phyloP scores from a whole-genome alignment of 768 basidiomycete genomes.

The Lepiota venenata region DNA sequence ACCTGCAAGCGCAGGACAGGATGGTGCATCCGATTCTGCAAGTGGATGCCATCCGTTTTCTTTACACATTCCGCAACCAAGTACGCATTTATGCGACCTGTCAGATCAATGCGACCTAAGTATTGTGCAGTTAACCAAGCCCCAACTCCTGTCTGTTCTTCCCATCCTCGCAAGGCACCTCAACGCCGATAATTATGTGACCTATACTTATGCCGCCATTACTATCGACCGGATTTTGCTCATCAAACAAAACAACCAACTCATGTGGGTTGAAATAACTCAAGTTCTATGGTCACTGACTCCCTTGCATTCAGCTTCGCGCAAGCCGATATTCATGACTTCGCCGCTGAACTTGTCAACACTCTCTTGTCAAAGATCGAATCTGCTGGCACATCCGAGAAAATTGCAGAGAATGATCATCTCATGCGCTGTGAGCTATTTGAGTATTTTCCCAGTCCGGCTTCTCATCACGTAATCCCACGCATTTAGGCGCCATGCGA shows the following conservation, averaged over 20 bases:
- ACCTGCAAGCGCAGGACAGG: constrained; percentile 68
- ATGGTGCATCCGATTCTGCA: constrained; percentile 86
- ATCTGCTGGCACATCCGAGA: constrained; percentile 75
- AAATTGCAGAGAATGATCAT: constrained; percentile 96
- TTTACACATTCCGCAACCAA: constrained; percentile 95
- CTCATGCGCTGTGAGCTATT: constrained; percentile 88
- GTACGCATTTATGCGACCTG: constrained; percentile 33
- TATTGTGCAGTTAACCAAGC: constrained; percentile 73
- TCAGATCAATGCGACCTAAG: constrained; percentile 1
- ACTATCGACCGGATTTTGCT: constrained; percentile 95
- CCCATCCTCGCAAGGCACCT: constrained; percentile 85
- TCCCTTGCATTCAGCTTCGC: constrained; percentile 57
- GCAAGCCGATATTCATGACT: constrained; percentile 81
- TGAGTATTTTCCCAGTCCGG: background rate
- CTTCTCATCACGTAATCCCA: background rate
- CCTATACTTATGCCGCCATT: constrained; percentile 95
- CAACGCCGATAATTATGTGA: constrained; percentile 81
- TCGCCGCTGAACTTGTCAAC: constrained; percentile 69
- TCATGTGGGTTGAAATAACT: constrained; percentile 54
- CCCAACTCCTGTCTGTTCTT: constrained; percentile 87
- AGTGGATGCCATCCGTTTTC: constrained; percentile 93
- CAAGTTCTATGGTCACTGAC: constrained; percentile 1
- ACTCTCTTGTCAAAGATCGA: constrained; percentile 81
- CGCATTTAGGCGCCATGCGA: constrained; percentile 76
- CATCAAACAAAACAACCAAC: constrained; percentile 75